Percentiles rank a stretch among this genome's conserved stretches.
phyloP scores from a whole-genome alignment of 2,329 filamentous ascomycete genomes.

The Arthrinium phaeospermum region DNA sequence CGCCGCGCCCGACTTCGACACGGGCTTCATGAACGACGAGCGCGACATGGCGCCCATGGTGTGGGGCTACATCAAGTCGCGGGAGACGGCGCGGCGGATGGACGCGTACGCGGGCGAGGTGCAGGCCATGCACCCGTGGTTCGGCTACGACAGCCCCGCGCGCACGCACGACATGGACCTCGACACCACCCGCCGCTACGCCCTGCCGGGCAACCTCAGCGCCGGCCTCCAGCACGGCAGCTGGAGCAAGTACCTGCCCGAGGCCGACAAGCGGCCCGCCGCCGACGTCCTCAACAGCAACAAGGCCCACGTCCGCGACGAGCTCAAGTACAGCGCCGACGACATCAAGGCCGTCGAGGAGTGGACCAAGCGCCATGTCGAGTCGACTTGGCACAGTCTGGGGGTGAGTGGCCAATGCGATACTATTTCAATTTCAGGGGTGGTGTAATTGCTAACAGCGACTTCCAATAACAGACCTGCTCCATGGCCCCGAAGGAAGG shows the following conservation, averaged over 20 bases:
- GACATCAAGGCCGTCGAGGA: slow-evolving; percentile 73
- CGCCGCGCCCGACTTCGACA: slow-evolving; percentile 77
- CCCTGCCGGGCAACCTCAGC: slow-evolving; percentile 72
- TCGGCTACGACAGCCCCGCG: slow-evolving; percentile 71
- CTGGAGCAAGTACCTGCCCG: slow-evolving; percentile 67
- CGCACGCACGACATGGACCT: slow-evolving; percentile 76
- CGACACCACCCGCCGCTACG: slow-evolving; percentile 76
- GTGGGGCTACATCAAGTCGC: slow-evolving; percentile 83
- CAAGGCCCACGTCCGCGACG: slow-evolving; percentile 62
- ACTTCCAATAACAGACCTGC: slow-evolving; percentile 57
- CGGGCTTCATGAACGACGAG: slow-evolving; percentile 86
- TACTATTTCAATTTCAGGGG: neutral
- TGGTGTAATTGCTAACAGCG: neutral
- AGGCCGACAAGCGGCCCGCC: slow-evolving; percentile 56
- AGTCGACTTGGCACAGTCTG: slow-evolving; percentile 75
- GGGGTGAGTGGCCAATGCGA: slow-evolving; percentile 46
- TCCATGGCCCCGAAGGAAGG: slow-evolving; percentile 79
- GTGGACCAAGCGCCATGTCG: slow-evolving; percentile 73
- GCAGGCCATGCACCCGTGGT: slow-evolving; percentile 72
- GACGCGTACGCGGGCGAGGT: slow-evolving; percentile 79
- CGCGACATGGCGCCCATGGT: slow-evolving; percentile 85
- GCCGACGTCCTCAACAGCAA: slow-evolving; percentile 66
- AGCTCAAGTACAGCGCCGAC: slow-evolving; percentile 68
- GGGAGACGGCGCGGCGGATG: slow-evolving; percentile 81
- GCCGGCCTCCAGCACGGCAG: slow-evolving; percentile 76